Conservation (phyloP, 257 asterid species). For the Ilex asprella region DNA sequence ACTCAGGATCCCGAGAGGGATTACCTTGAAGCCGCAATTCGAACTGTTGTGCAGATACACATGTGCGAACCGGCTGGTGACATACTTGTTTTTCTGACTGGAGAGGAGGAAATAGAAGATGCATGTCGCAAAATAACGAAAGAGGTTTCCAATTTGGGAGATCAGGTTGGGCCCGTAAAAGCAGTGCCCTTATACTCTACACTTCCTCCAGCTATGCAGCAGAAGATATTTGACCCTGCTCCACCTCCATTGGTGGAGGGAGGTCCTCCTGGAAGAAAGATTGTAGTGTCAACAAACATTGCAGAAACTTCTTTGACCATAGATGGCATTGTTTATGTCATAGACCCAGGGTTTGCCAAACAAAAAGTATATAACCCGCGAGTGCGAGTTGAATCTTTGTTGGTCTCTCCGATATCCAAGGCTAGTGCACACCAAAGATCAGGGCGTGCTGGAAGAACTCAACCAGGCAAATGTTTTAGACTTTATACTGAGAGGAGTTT, state of each 20-base stretch:
- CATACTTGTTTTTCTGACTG: constrained; percentile 15
- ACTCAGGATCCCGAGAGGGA: constrained; percentile 13
- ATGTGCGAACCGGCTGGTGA: constrained; percentile 8
- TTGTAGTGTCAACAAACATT: constrained; percentile 10
- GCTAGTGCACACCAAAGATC: constrained; percentile 6
- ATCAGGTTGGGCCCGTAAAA: constrained; percentile 14
- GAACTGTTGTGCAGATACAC: constrained; percentile 12
- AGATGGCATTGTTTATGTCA: neutral
- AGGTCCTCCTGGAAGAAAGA: neutral
- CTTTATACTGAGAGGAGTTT: constrained; percentile 1
- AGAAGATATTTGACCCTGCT: constrained; percentile 1
- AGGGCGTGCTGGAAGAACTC: constrained; percentile 8
- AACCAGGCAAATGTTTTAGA: constrained; percentile 4
- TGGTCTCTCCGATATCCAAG: neutral
- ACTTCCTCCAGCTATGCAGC: constrained; percentile 5
- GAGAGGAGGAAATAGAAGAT: constrained; percentile 26
- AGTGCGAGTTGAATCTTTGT: neutral
- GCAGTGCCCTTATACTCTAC: constrained; percentile 12
- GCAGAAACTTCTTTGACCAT: constrained; percentile 11
- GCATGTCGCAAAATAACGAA: constrained; percentile 18
- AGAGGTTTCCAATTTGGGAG: constrained; percentile 17
- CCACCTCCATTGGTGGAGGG: constrained; percentile 1
- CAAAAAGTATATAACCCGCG: neutral
- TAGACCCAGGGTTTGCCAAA: constrained; percentile 2
- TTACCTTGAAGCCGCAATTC: constrained; percentile 68